A percentile compares a stretch with the other conserved stretches of the same genome.
These are phyloP conservation scores for Aspergillus carbonarius DNA, from an alignment of 2,329 filamentous ascomycete species.

Conservation along the genomic window DNA sequence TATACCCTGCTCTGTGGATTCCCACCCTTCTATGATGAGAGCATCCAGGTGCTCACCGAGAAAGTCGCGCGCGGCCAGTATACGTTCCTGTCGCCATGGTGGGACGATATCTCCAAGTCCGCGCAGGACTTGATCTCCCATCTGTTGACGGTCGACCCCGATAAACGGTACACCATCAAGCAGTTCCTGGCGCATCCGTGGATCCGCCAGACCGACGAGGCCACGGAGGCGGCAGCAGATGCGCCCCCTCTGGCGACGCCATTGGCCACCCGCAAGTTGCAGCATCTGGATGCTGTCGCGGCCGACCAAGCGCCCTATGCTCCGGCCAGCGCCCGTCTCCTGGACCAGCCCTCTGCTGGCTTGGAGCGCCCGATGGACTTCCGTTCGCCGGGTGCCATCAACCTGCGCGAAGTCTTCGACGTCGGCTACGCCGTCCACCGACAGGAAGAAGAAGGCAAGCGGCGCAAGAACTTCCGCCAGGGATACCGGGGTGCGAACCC, in stretches of 20 bases:
- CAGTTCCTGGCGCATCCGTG: constrained; percentile 95
- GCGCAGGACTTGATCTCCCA: constrained; percentile 94
- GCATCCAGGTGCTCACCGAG: constrained; percentile 92
- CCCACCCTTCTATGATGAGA: constrained; percentile 97
- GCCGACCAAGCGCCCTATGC: constrained; percentile 41
- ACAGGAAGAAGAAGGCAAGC: constrained; percentile 93
- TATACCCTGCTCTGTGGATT: constrained; percentile 97
- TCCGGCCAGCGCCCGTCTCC: constrained; percentile 54
- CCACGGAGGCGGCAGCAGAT: constrained; percentile 65
- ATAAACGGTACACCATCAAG: constrained; percentile 89
- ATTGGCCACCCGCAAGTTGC: constrained; percentile 57
- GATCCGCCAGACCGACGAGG: constrained; percentile 72
- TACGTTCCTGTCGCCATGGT: constrained; percentile 97
- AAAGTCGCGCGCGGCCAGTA: constrained; percentile 97
- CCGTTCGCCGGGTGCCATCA: constrained; percentile 90
- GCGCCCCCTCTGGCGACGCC: constrained; percentile 72
- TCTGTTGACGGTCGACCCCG: constrained; percentile 88
- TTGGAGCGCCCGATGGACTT: constrained; percentile 78
- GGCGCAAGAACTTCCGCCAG: constrained; percentile 78
- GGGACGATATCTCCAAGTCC: constrained; percentile 95
- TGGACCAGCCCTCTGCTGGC: constrained; percentile 55
- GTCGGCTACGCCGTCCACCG: constrained; percentile 97
- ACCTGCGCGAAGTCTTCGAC: constrained; percentile 94
- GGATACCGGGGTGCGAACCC: constrained; percentile 59
- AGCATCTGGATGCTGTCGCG: constrained; percentile 50